Evolutionary conservation across 2,329 filamentous ascomycete genomes (phyloP).

Genomic region (Neonectria neomacrospora): DNA sequence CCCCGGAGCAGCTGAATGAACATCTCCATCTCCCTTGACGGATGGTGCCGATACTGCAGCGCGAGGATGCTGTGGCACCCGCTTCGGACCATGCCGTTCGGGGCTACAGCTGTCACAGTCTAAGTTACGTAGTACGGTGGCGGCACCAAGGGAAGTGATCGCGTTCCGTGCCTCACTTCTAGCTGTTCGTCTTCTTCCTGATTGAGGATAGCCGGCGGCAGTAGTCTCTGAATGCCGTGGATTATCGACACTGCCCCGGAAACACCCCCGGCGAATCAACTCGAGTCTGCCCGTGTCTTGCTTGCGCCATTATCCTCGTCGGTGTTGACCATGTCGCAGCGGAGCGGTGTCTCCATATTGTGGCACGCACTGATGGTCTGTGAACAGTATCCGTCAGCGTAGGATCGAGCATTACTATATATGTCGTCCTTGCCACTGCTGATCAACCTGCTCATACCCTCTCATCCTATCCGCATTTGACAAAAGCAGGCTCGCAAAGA

Average conservation of each 20-base stretch:
- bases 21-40: neutral
- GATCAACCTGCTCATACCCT: neutral
- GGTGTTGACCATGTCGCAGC: neutral
- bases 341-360: neutral
- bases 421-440: neutral
- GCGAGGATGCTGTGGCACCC: neutral
- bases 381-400: no score
- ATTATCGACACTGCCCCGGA: neutral
- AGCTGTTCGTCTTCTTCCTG: neutral
- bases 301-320: neutral
- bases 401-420: neutral
- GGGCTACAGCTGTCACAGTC: neutral
- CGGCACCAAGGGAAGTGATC: neutral
- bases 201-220: neutral
- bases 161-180: neutral
- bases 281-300: neutral
- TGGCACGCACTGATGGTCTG: neutral
- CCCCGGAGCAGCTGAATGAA: neutral
- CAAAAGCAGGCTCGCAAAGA: slow-evolving; percentile 18
- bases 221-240: neutral
- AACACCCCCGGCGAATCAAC: neutral
- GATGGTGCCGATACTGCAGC: neutral
- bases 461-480: neutral
- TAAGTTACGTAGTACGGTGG: no score
- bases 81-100: neutral